Conservation (phyloP, 352 stramenopile species). For the Phytophthora syringae region DNA sequence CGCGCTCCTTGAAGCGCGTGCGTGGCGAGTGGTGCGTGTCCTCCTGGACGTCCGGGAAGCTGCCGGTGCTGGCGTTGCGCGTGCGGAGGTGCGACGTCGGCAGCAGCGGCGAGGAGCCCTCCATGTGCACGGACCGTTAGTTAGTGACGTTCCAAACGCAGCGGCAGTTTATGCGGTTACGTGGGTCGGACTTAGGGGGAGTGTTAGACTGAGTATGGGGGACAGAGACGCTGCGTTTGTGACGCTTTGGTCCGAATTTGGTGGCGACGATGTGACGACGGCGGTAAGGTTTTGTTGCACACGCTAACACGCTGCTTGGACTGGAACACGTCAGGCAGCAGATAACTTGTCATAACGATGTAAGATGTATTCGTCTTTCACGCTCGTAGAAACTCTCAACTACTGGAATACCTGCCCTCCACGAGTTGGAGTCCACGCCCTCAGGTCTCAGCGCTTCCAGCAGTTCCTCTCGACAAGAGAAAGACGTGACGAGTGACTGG, state of each 20-base stretch:
- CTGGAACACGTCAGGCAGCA: too few relatives aligned
- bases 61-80: conserved; percentile 41
- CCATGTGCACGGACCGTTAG: too few relatives aligned
- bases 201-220: not conserved
- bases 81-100: conserved; percentile 41
- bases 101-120: conserved; percentile 35
- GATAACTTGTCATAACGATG: not conserved
- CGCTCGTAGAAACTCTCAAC: not conserved
- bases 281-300: not conserved
- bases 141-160: too few relatives aligned
- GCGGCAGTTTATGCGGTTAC: too few relatives aligned
- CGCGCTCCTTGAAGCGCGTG: conserved; percentile 29
- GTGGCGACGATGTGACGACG: not conserved
- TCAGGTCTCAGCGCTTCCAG: not conserved
- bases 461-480: not conserved
- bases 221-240: not conserved
- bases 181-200: not conserved
- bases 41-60: conserved; percentile 29
- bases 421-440: not conserved
- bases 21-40: conserved; percentile 22
- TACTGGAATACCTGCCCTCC: too few relatives aligned
- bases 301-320: not conserved
- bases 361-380: not conserved
- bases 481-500: not conserved
- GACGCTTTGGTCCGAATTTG: not conserved